Evolutionary conservation across 257 asterid genomes (phyloP).

Genomic region (Striga asiatica): DNA sequence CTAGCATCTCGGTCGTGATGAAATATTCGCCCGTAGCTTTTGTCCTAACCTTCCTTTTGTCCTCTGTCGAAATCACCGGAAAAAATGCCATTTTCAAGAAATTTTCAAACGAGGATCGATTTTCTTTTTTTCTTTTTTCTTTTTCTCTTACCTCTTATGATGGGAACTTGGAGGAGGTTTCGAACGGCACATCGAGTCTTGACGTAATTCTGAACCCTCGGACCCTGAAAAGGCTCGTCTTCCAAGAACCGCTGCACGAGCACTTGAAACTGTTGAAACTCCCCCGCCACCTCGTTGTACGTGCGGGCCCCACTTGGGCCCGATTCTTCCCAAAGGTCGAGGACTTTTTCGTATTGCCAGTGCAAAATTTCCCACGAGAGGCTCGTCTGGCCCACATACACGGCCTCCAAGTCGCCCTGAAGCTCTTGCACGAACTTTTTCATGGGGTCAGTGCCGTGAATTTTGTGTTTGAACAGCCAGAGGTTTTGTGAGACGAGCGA

Average conservation of each 20-base stretch:
- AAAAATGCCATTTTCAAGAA: no score
- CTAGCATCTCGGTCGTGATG: slow-evolving; percentile 61
- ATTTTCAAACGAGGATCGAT: no score
- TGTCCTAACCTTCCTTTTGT: slow-evolving; percentile 35
- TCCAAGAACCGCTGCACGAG: slow-evolving; percentile 74
- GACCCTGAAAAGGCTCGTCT: slow-evolving; percentile 80
- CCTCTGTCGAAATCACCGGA: slow-evolving; percentile 45
- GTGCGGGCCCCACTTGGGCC: slow-evolving; percentile 46
- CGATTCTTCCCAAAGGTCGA: slow-evolving; percentile 61
- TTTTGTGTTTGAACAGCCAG: slow-evolving; percentile 48
- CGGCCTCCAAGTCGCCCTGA: slow-evolving; percentile 70
- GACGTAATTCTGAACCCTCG: slow-evolving; percentile 50
- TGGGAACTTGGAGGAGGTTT: slow-evolving; percentile 84
- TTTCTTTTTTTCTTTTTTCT: no score
- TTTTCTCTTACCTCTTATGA: slow-evolving; percentile 56
- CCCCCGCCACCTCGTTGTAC: slow-evolving; percentile 76
- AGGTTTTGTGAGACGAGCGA: slow-evolving; percentile 49
- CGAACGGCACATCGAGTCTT: slow-evolving; percentile 58
- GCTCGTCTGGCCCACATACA: slow-evolving; percentile 86
- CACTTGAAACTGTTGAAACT: slow-evolving; percentile 91
- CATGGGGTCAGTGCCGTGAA: slow-evolving; percentile 60
- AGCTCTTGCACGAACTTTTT: slow-evolving; percentile 61
- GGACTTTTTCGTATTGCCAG: slow-evolving; percentile 74
- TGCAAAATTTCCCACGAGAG: slow-evolving; percentile 93
- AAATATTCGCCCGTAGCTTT: slow-evolving; percentile 33